phyloP scores from a whole-genome alignment of 345 rosid genomes.

The Eucalyptus pumila region DNA sequence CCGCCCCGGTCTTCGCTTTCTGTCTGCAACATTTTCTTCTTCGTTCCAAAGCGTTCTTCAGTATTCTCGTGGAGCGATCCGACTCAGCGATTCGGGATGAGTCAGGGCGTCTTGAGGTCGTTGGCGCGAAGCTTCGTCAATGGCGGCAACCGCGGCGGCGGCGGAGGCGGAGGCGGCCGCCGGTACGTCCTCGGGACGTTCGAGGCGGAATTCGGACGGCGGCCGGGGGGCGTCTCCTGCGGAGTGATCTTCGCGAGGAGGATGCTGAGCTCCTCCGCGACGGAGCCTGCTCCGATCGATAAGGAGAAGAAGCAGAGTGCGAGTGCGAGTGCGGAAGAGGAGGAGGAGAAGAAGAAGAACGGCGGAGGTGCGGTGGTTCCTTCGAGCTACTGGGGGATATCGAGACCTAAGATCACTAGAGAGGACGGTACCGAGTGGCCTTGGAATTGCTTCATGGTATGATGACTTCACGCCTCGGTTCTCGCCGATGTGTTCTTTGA shows the following conservation, averaged over 20 bases:
- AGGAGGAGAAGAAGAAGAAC: slow-evolving; percentile 6
- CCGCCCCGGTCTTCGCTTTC: not conserved
- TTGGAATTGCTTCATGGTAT: slow-evolving; percentile 74
- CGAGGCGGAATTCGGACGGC: not conserved
- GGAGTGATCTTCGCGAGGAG: not conserved
- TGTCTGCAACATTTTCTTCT: not conserved
- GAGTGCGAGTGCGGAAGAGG: not conserved
- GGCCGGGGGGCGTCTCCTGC: not conserved
- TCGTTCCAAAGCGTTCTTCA: not conserved
- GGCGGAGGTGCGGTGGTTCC: slow-evolving; percentile 5
- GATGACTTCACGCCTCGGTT: not conserved
- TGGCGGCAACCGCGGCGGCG: not conserved
- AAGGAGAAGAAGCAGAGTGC: not conserved
- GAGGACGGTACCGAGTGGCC: slow-evolving; percentile 73
- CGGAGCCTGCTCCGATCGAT: not conserved
- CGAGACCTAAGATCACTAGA: slow-evolving; percentile 33
- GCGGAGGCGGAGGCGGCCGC: not conserved
- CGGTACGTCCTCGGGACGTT: not conserved
- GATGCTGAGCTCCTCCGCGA: not conserved
- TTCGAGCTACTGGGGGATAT: slow-evolving; percentile 72
- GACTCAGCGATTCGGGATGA: not conserved
- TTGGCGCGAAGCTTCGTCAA: not conserved
- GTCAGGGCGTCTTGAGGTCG: not conserved
- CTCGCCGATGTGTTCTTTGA: not conserved
- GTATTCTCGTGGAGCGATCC: not conserved